Conservation (phyloP, 805 yeast species). For the Barnettozyma sp. region DNA sequence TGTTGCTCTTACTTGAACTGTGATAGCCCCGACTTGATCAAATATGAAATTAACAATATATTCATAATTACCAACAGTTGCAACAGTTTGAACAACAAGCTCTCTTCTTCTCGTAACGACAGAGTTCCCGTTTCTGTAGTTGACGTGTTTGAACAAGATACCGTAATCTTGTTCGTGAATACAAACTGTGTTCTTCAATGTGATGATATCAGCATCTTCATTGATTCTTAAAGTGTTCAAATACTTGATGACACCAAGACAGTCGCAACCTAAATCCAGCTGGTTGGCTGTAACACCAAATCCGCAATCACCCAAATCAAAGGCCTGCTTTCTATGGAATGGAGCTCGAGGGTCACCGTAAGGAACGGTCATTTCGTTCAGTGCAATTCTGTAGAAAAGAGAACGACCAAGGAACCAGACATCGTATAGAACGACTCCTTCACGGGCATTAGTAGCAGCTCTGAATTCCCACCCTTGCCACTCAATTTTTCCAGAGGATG, state of each 20-base stretch:
- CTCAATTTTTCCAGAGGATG: conserved; percentile 47
- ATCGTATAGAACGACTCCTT: conserved; percentile 72
- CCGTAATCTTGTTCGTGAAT: conserved; percentile 79
- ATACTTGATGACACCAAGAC: conserved; percentile 74
- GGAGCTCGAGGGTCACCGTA: conserved; percentile 83
- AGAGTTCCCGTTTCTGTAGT: conserved; percentile 67
- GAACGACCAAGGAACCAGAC: conserved; percentile 72
- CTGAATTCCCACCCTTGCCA: conserved; percentile 88
- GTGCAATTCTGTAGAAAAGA: conserved; percentile 60
- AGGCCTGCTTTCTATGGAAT: conserved; percentile 80
- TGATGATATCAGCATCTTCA: conserved; percentile 53
- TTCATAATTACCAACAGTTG: conserved; percentile 82
- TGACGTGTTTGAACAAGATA: conserved; percentile 68
- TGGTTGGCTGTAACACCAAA: conserved; percentile 69
- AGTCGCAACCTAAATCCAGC: conserved; percentile 70
- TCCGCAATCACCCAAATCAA: conserved; percentile 81
- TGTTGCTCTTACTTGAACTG: conserved; percentile 76
- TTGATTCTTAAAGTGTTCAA: conserved; percentile 53
- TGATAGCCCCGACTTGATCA: conserved; percentile 72
- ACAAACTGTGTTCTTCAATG: conserved; percentile 66
- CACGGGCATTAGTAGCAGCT: conserved; percentile 64
- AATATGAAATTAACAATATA: conserved; percentile 66
- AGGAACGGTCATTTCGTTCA: conserved; percentile 84
- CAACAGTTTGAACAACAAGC: conserved; percentile 71
- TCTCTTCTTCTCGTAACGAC: conserved; percentile 69